phyloP scores from a whole-genome alignment of 2,329 filamentous ascomycete species.

The Sodiomyces alkalinus region DNA sequence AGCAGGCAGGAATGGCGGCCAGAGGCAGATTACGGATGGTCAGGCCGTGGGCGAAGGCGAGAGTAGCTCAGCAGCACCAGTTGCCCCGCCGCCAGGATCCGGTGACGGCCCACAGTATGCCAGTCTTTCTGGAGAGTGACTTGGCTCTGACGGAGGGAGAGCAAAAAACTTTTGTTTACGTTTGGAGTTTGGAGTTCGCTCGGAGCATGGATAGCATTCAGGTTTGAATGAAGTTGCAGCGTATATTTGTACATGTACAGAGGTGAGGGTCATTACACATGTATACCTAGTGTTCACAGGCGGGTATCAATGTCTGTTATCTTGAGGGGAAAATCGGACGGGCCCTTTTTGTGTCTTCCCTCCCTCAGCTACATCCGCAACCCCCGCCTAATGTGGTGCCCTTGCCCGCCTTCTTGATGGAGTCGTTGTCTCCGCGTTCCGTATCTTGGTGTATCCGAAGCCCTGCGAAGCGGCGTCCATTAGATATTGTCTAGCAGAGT shows the following conservation, averaged over 20 bases:
- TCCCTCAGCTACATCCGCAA: conserved; percentile 9
- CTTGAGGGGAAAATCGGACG: neutral
- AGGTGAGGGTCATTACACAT: too few relatives aligned
- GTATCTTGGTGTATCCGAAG: conserved; percentile 82
- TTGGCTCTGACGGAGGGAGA: neutral
- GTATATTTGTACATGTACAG: too few relatives aligned
- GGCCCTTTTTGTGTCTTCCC: neutral
- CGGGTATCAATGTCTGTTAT: conserved; percentile 8
- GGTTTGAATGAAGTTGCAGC: too few relatives aligned
- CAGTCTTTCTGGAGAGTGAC: conserved; percentile 67
- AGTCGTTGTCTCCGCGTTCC: conserved; percentile 87
- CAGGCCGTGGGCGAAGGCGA: conserved; percentile 1
- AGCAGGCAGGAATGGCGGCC: conserved; percentile 8
- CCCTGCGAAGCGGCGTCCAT: conserved; percentile 35
- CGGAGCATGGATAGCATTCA: conserved; percentile 3
- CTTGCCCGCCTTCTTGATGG: conserved; percentile 50
- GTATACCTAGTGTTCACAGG: too few relatives aligned
- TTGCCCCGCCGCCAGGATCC: conserved; percentile 58
- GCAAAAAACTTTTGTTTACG: neutral
- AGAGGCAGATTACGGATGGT: conserved; percentile 4
- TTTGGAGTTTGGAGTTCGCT: conserved; percentile 1
- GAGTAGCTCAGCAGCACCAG: conserved; percentile 10
- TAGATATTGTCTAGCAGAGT: too few relatives aligned
- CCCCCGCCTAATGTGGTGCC: conserved; percentile 17
- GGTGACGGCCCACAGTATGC: conserved; percentile 65